Evolutionary conservation across 2,329 filamentous ascomycete species (phyloP).

Genomic region (Microdochium trichocladiopsis): DNA sequence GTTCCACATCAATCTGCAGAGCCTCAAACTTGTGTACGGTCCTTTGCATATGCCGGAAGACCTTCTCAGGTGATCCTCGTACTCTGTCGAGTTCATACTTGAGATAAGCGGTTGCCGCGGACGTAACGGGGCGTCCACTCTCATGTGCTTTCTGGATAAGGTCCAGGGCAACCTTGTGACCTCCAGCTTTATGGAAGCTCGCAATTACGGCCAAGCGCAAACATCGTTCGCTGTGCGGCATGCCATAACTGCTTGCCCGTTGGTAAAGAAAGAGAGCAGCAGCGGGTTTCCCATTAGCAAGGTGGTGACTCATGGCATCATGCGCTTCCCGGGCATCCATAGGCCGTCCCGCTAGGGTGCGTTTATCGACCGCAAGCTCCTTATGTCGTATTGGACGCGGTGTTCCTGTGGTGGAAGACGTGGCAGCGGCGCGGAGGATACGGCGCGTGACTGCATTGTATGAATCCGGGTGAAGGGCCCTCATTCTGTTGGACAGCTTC

Average conservation of each 20-base stretch:
- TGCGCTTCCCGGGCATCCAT: slow-evolving; percentile 23
- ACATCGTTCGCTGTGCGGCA: slow-evolving; percentile 30
- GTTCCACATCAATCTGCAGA: slow-evolving; percentile 12
- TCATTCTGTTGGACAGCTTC: slow-evolving; percentile 24
- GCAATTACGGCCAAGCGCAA: slow-evolving; percentile 38
- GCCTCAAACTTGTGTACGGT: slow-evolving; percentile 16
- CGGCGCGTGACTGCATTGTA: slow-evolving; percentile 29
- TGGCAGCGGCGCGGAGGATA: slow-evolving; percentile 25
- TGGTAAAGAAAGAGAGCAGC: slow-evolving; percentile 30
- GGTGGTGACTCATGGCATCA: slow-evolving; percentile 31
- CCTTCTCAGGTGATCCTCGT: slow-evolving; percentile 9
- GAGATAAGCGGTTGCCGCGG: slow-evolving; percentile 20
- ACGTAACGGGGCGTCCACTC: slow-evolving; percentile 32
- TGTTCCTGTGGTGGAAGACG: slow-evolving; percentile 5
- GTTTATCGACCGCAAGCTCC: slow-evolving; percentile 9
- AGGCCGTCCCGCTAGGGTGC: slow-evolving; percentile 15
- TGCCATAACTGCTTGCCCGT: slow-evolving; percentile 21
- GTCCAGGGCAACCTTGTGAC: slow-evolving; percentile 21
- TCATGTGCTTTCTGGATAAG: slow-evolving; percentile 31
- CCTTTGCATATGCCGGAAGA: slow-evolving; percentile 15
- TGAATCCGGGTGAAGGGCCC: slow-evolving; percentile 20
- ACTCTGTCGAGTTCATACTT: slow-evolving; percentile 14
- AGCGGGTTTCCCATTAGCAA: slow-evolving; percentile 21
- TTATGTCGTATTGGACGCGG: neutral
- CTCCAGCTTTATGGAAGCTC: slow-evolving; percentile 22